Percentiles rank a stretch among this genome's conserved stretches.
Conservation (phyloP, 2,329 filamentous ascomycete species). For the Cordyceps farinosa region DNA sequence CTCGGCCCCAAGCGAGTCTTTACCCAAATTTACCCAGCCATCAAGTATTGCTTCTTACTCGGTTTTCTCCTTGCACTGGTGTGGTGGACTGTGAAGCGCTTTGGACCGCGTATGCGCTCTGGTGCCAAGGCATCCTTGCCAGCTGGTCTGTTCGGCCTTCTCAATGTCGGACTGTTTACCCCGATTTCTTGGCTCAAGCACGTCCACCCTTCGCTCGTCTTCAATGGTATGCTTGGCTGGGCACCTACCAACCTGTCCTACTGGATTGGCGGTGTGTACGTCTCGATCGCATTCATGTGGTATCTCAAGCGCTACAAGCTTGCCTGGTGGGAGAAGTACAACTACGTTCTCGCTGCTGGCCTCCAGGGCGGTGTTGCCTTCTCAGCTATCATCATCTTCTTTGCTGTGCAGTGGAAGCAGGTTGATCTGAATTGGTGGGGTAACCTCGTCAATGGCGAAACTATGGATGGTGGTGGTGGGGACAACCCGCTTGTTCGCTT, state of each 20-base stretch:
- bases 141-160: slow-evolving; percentile 16
- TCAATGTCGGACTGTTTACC: slow-evolving; percentile 24
- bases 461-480: slow-evolving; percentile 21
- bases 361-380: slow-evolving; percentile 40
- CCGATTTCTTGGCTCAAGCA: slow-evolving; percentile 31
- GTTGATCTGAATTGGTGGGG: slow-evolving; percentile 42
- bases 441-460: slow-evolving; percentile 25
- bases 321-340: slow-evolving; percentile 46
- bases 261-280: slow-evolving; percentile 39
- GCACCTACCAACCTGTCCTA: slow-evolving; percentile 42
- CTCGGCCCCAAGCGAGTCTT: slow-evolving; percentile 35
- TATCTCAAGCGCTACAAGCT: slow-evolving; percentile 35
- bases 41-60: slow-evolving; percentile 20
- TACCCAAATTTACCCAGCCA: slow-evolving; percentile 21
- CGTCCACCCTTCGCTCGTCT: slow-evolving; percentile 38
- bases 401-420: slow-evolving; percentile 38
- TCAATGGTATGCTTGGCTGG: slow-evolving; percentile 41
- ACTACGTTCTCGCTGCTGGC: slow-evolving; percentile 40
- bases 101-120: slow-evolving; percentile 33
- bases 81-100: slow-evolving; percentile 64
- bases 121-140: slow-evolving; percentile 9
- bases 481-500: not conserved
- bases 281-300: slow-evolving; percentile 43
- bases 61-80: slow-evolving; percentile 31
- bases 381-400: slow-evolving; percentile 41